Conservation (phyloP, 495 filamentous ascomycete species). For the Trichoderma reesei region DNA sequence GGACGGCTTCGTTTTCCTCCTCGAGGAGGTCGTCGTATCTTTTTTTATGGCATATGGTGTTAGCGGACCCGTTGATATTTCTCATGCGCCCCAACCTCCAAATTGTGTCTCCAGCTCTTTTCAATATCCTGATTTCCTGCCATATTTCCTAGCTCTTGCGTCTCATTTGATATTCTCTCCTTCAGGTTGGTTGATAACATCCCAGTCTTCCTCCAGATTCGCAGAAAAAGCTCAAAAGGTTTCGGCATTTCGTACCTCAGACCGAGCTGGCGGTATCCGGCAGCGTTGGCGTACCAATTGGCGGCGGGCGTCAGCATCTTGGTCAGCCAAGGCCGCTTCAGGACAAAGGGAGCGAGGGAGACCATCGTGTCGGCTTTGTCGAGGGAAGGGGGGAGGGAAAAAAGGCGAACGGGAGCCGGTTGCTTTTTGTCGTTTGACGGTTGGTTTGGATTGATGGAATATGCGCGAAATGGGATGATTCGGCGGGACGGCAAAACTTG, state of each 20-base stretch:
- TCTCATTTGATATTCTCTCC: not conserved
- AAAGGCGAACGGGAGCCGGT: not conserved
- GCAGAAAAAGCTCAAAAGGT: not conserved
- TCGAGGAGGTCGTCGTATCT: conserved; percentile 89
- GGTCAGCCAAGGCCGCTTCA: conserved; percentile 75
- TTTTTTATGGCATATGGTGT: conserved; percentile 7
- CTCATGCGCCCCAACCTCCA: too few relatives aligned
- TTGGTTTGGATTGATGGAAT: not conserved
- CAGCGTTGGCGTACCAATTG: conserved; percentile 72
- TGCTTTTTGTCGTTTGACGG: not conserved
- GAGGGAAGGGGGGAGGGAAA: not conserved
- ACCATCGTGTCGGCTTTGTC: conserved; percentile 1
- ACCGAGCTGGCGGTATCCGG: conserved; percentile 89
- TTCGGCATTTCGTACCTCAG: conserved; percentile 54
- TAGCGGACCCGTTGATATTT: not conserved
- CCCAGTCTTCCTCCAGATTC: not conserved
- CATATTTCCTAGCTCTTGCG: not conserved
- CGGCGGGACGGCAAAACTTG: conserved; percentile 11
- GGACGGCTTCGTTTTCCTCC: conserved; percentile 80
- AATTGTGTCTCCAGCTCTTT: too few relatives aligned
- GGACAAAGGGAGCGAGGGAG: conserved; percentile 57
- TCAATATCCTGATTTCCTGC: not conserved
- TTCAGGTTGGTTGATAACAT: not conserved
- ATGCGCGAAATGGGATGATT: conserved; percentile 8
- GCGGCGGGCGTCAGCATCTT: conserved; percentile 68